Conservation (phyloP, 2,329 filamentous ascomycete genomes). For the Colletotrichum acutatum region DNA sequence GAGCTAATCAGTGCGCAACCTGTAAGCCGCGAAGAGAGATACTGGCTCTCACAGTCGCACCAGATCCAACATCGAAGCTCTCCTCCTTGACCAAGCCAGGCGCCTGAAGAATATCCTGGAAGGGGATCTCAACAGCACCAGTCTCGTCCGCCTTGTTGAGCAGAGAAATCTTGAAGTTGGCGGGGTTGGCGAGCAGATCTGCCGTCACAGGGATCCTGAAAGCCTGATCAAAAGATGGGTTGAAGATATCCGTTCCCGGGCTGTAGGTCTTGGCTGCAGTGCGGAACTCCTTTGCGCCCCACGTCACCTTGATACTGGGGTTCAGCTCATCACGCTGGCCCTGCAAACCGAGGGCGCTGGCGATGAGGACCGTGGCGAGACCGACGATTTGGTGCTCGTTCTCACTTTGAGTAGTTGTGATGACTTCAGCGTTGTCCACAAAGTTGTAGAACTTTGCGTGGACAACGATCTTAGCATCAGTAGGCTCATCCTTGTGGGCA, state of each 20-base stretch:
- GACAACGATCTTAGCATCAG: slow-evolving; percentile 48
- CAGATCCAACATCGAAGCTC: slow-evolving; percentile 48
- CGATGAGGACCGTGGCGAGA: slow-evolving; percentile 55
- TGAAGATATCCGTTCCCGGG: slow-evolving; percentile 59
- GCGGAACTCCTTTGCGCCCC: slow-evolving; percentile 52
- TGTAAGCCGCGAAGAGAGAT: slow-evolving; percentile 46
- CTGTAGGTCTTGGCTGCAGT: slow-evolving; percentile 55
- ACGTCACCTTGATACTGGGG: slow-evolving; percentile 56
- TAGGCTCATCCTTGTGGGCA: slow-evolving; percentile 49
- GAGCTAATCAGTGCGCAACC: slow-evolving; percentile 30
- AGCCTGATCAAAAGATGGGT: slow-evolving; percentile 57
- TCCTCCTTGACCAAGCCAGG: slow-evolving; percentile 45
- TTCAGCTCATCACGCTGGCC: slow-evolving; percentile 55
- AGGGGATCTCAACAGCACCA: slow-evolving; percentile 48
- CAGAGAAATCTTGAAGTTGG: slow-evolving; percentile 46
- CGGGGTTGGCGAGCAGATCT: slow-evolving; percentile 41
- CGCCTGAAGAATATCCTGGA: slow-evolving; percentile 46
- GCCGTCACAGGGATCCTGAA: slow-evolving; percentile 54
- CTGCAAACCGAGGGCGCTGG: slow-evolving; percentile 52
- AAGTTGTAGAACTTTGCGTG: slow-evolving; percentile 54
- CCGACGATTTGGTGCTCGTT: slow-evolving; percentile 49
- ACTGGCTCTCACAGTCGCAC: slow-evolving; percentile 48
- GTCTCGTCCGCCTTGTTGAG: slow-evolving; percentile 48
- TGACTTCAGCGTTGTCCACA: slow-evolving; percentile 46
- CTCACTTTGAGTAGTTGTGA: slow-evolving; percentile 41